Evolutionary conservation across 2,329 filamentous ascomycete species (phyloP).

Genomic region (Tolypocladium paradoxum): DNA sequence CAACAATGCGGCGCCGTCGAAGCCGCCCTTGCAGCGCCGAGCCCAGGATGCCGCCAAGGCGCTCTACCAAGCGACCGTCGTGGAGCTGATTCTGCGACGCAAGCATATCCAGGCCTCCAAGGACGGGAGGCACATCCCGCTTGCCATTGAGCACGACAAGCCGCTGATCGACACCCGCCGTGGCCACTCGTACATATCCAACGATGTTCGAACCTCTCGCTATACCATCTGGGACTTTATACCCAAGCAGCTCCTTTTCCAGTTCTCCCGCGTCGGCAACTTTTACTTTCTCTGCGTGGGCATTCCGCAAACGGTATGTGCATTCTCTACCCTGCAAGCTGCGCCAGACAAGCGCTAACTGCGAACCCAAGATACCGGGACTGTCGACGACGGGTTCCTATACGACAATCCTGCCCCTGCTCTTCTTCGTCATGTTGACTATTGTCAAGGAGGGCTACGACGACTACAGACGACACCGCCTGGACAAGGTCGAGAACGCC

Average conservation of each 20-base stretch:
- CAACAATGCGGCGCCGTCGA: neutral
- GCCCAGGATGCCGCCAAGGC: constrained; percentile 10
- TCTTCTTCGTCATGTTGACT: constrained; percentile 70
- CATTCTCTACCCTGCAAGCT: neutral
- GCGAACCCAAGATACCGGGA: constrained; percentile 43
- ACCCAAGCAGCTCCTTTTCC: constrained; percentile 73
- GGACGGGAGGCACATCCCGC: constrained; percentile 49
- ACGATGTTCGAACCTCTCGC: constrained; percentile 68
- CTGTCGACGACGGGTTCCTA: constrained; percentile 66
- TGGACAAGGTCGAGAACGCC: constrained; percentile 74
- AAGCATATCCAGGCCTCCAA: constrained; percentile 60
- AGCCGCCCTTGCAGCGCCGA: constrained; percentile 5
- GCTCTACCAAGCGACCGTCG: constrained; percentile 27
- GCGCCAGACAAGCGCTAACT: neutral
- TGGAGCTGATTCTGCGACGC: constrained; percentile 47
- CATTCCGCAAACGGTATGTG: constrained; percentile 58
- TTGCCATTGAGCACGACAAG: constrained; percentile 25
- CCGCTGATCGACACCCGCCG: constrained; percentile 39
- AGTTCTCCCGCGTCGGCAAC: constrained; percentile 79
- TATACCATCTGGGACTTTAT: constrained; percentile 80
- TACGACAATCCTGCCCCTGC: constrained; percentile 62
- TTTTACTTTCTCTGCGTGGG: constrained; percentile 81
- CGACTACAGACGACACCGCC: constrained; percentile 66
- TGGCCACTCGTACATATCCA: constrained; percentile 38
- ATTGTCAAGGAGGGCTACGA: constrained; percentile 83